Percentiles rank a stretch among this genome's conserved stretches.
Conservation (phyloP, 2,329 filamentous ascomycete species). For the Blastomyces gilchristii region DNA sequence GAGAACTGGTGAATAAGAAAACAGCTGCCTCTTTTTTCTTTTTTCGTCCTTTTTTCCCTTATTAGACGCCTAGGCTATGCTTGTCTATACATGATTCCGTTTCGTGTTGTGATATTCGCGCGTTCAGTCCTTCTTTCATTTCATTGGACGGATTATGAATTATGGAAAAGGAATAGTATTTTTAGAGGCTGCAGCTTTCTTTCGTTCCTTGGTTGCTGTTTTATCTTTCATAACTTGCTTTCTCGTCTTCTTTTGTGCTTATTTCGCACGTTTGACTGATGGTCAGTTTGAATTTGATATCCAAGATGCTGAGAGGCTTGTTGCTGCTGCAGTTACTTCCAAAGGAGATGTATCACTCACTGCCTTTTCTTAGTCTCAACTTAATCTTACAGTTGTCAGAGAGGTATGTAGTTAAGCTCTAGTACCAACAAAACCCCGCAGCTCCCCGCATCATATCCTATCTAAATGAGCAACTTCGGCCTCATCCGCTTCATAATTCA, state of each 20-base stretch:
- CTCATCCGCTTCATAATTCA: constrained; percentile 42
- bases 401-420: background rate
- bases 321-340: background rate
- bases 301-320: background rate
- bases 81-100: background rate
- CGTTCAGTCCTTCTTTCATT: background rate
- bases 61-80: too few relatives aligned
- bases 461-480: constrained; percentile 26
- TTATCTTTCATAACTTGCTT: background rate
- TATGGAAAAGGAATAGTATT: background rate
- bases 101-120: background rate
- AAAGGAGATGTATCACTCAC: background rate
- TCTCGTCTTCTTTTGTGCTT: background rate
- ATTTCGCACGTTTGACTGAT: too few relatives aligned
- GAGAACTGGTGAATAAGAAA: constrained; percentile 9
- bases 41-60: too few relatives aligned
- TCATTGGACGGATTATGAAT: background rate
- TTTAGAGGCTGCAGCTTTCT: background rate
- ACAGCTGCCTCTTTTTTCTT: background rate
- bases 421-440: background rate
- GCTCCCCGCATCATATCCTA: background rate
- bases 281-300: background rate
- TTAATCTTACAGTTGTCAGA: background rate
- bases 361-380: background rate
- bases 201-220: background rate